These are phyloP conservation scores for Saksenaea oblongispora DNA, from an alignment of 371 early-diverging fungal genomes.

Conservation along the genomic window DNA sequence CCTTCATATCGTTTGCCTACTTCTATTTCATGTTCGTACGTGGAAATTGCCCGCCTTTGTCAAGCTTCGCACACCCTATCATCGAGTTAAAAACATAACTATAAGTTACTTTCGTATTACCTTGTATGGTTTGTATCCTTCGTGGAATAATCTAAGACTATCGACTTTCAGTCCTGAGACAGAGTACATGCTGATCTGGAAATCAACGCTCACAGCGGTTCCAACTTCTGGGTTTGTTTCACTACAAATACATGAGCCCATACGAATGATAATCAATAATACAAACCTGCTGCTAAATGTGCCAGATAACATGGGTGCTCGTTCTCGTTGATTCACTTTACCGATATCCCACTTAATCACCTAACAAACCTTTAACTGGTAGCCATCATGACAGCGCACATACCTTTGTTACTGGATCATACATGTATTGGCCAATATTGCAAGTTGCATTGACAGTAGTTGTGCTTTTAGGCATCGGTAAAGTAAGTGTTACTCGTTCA, in stretches of 20 bases:
- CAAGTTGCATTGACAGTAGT: conserved; percentile 60
- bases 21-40: conserved; percentile 56
- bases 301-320: conserved; percentile 64
- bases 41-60: conserved; percentile 79
- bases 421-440: conserved; percentile 71
- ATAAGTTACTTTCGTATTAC: conserved; percentile 22
- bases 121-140: conserved; percentile 84
- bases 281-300: conserved; percentile 56
- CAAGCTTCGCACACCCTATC: conserved; percentile 70
- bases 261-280: neutral
- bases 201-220: conserved; percentile 66
- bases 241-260: conserved; percentile 19
- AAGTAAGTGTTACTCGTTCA: conserved; percentile 62
- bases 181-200: conserved; percentile 73
- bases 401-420: conserved; percentile 76
- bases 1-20: neutral
- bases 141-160: conserved; percentile 72
- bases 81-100: neutral
- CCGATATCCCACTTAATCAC: conserved; percentile 70
- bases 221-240: conserved; percentile 57
- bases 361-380: conserved; percentile 13
- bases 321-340: conserved; percentile 58
- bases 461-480: conserved; percentile 66
- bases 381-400: neutral
- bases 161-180: conserved; percentile 80